Evolutionary conservation across 2,329 filamentous ascomycete genomes (phyloP).

Genomic region (Aspergillus sp.): DNA sequence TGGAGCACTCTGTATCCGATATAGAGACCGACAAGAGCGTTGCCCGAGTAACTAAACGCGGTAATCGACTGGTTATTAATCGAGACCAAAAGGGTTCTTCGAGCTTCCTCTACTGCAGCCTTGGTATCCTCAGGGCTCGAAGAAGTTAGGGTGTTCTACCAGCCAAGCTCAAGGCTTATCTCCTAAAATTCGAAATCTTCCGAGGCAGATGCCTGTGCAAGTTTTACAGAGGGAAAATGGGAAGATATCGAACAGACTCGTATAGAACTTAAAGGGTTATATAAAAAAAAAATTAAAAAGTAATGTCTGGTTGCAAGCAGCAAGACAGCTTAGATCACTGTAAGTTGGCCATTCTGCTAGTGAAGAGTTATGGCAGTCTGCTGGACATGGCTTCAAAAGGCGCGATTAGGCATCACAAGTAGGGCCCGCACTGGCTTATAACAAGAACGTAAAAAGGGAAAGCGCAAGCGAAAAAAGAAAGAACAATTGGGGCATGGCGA

Average conservation of each 20-base stretch:
- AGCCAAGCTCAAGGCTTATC: neutral
- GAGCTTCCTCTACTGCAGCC: neutral
- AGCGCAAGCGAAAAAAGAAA: too few relatives aligned
- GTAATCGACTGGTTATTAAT: neutral
- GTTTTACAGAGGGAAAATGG: neutral
- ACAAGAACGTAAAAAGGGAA: too few relatives aligned
- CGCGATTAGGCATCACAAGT: too few relatives aligned
- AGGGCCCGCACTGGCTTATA: too few relatives aligned
- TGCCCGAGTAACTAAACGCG: neutral
- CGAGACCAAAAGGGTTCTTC: neutral
- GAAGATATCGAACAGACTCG: neutral
- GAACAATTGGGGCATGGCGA: too few relatives aligned
- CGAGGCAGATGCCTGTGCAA: neutral
- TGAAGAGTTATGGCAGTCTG: too few relatives aligned
- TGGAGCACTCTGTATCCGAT: neutral
- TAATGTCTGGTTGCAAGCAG: too few relatives aligned
- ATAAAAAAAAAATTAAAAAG: neutral
- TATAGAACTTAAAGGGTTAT: neutral
- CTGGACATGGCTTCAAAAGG: too few relatives aligned
- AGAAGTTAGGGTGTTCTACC: neutral
- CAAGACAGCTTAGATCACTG: too few relatives aligned
- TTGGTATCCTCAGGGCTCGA: neutral
- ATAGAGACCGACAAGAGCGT: neutral
- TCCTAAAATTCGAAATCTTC: neutral
- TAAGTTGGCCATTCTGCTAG: too few relatives aligned